Percentiles rank a stretch among this genome's conserved stretches.
These are phyloP conservation scores for Calycina marina DNA, from an alignment of 2,329 filamentous ascomycete genomes.

Conservation along the genomic window DNA sequence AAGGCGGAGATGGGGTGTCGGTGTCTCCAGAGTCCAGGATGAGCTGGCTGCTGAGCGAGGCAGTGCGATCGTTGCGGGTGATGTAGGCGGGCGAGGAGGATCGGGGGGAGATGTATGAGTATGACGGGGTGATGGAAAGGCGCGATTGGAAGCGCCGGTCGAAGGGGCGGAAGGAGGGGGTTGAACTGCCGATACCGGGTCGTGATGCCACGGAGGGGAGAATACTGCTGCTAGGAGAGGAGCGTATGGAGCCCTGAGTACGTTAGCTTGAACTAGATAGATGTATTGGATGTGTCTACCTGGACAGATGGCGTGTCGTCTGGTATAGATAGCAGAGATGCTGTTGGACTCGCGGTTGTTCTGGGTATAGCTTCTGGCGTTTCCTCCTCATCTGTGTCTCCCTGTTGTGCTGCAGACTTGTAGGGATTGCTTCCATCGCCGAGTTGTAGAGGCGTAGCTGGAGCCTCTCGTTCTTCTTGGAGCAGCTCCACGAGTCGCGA, in stretches of 20 bases:
- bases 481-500: conserved; percentile 16
- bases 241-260: conserved; percentile 43
- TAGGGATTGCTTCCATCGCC: conserved; percentile 24
- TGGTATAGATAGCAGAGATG: conserved; percentile 56
- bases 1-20: conserved; percentile 65
- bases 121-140: conserved; percentile 35
- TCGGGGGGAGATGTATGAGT: conserved; percentile 43
- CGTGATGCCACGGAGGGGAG: conserved; percentile 55
- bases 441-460: conserved; percentile 14
- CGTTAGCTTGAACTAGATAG: conserved; percentile 5
- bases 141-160: conserved; percentile 89
- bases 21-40: conserved; percentile 45
- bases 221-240: conserved; percentile 60
- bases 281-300: conserved; percentile 29
- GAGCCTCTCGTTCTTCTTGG: conserved; percentile 17
- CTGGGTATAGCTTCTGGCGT: conserved; percentile 38
- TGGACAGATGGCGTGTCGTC: conserved; percentile 77
- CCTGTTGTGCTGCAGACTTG: conserved; percentile 22
- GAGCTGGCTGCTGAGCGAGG: conserved; percentile 61
- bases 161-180: conserved; percentile 80
- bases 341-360: conserved; percentile 50
- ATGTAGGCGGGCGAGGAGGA: conserved; percentile 58
- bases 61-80: conserved; percentile 63
- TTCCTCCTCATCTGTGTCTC: conserved; percentile 35
- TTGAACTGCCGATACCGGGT: conserved; percentile 51